Conservation (phyloP, 225 moss, liverwort and hornwort species). For the Antitrichia curtipendula region DNA sequence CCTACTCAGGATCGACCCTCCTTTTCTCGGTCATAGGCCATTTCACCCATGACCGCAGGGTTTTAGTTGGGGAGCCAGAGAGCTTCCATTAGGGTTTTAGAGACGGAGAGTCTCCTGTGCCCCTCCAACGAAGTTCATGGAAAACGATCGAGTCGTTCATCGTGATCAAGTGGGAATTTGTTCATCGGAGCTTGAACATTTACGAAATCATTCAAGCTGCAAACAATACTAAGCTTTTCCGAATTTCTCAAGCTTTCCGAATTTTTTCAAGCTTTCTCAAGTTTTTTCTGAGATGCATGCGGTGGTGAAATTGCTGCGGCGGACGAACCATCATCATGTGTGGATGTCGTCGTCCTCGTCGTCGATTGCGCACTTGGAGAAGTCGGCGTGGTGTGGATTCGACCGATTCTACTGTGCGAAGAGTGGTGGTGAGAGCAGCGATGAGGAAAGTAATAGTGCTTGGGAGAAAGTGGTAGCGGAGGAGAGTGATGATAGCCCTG, state of each 20-base stretch:
- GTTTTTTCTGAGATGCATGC: constrained; percentile 6
- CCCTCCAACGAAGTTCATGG: background rate
- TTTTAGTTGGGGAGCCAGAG: background rate
- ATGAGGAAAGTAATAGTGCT: background rate
- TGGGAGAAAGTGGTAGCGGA: background rate
- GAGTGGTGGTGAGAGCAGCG: constrained; percentile 8
- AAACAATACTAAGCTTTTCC: background rate
- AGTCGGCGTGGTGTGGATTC: constrained; percentile 12
- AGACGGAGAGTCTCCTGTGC: too few species aligned
- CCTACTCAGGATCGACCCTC: background rate
- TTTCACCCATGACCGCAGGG: background rate
- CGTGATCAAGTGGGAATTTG: background rate
- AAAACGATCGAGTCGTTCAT: background rate
- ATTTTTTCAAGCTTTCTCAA: background rate
- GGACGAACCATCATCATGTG: background rate
- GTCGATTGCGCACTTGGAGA: background rate
- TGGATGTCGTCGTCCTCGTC: background rate
- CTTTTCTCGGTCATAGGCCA: background rate
- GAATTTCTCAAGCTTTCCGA: background rate
- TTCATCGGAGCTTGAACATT: background rate
- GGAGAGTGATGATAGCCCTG: constrained; percentile 7
- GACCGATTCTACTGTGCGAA: constrained; percentile 4
- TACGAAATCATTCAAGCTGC: background rate
- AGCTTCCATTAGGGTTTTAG: background rate
- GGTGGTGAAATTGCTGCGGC: constrained; percentile 19